These are phyloP conservation scores for Cryptococcus amylolentus DNA, from an alignment of 1,284 basidiomycete species.

Conservation along the genomic window DNA sequence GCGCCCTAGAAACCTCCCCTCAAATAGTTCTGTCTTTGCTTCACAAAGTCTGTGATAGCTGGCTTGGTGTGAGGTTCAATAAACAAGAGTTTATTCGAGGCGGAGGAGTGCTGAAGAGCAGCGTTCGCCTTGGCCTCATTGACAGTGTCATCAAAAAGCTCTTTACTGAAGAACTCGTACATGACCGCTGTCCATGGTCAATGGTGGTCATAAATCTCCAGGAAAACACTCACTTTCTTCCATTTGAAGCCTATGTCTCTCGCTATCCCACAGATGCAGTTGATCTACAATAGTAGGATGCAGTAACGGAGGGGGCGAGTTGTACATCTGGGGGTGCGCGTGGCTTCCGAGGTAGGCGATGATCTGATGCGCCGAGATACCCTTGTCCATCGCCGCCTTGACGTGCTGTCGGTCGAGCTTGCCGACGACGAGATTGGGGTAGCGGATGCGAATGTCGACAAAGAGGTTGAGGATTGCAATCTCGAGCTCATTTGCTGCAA, in stretches of 20 bases:
- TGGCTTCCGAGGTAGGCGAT: constrained; percentile 91
- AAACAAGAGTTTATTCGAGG: constrained; percentile 35
- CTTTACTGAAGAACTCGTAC: constrained; percentile 45
- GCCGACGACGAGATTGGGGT: constrained; percentile 93
- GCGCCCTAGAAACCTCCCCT: constrained; percentile 13
- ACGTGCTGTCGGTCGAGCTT: constrained; percentile 92
- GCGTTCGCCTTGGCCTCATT: constrained; percentile 36
- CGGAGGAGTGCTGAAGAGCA: constrained; percentile 11
- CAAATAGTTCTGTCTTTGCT: constrained; percentile 31
- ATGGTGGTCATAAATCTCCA: too few species aligned
- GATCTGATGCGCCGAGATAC: constrained; percentile 96
- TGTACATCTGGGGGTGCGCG: constrained; percentile 97
- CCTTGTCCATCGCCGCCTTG: constrained; percentile 86
- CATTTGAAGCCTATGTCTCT: constrained; percentile 84
- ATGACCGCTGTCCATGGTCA: constrained; percentile 26
- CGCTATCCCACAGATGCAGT: constrained; percentile 95
- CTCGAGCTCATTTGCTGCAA: constrained; percentile 83
- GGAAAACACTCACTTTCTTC: constrained; percentile 63
- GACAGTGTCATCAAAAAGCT: constrained; percentile 41
- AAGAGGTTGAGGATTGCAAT: constrained; percentile 96
- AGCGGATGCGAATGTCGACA: constrained; percentile 84
- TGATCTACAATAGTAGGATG: constrained; percentile 83
- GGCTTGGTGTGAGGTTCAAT: constrained; percentile 40
- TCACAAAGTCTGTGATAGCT: constrained; percentile 41
- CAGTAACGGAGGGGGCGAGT: constrained; percentile 56